Conservation (phyloP, 371 early-diverging fungal species). For the Thermomucor indicae-seudaticae region DNA sequence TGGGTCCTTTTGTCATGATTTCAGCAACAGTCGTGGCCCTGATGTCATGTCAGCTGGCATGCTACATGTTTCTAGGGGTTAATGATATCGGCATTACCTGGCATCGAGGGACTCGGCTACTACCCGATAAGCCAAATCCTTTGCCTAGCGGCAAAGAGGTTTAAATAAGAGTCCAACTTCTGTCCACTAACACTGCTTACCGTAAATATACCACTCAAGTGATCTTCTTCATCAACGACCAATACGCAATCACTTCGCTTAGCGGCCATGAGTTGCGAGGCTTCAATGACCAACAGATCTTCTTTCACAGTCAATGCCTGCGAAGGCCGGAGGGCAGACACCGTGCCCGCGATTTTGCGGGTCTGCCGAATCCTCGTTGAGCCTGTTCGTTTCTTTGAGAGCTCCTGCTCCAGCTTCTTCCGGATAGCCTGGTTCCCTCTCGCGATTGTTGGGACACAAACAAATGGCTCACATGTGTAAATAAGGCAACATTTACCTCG, state of each 20-base stretch:
- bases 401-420: conserved; percentile 65
- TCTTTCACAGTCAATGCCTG: conserved; percentile 86
- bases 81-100: conserved; percentile 20
- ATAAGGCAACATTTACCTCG: conserved; percentile 21
- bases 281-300: conserved; percentile 80
- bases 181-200: conserved; percentile 25
- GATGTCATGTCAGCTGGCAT: too few species aligned
- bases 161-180: neutral
- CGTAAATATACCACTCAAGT: conserved; percentile 89
- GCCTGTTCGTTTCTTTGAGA: conserved; percentile 55
- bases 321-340: conserved; percentile 78
- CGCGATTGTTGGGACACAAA: neutral
- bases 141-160: conserved; percentile 21
- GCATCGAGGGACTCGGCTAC: conserved; percentile 46
- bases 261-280: conserved; percentile 93
- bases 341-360: conserved; percentile 70
- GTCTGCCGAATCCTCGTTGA: conserved; percentile 23
- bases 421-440: conserved; percentile 75
- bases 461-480: neutral
- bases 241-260: conserved; percentile 89
- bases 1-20: conserved; percentile 91
- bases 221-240: conserved; percentile 82
- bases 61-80: too few species aligned
- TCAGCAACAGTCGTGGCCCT: conserved; percentile 76
- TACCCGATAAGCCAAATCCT: conserved; percentile 48